Conservation (phyloP, 2,329 filamentous ascomycete genomes). For the Colletotrichum orbiculare region DNA sequence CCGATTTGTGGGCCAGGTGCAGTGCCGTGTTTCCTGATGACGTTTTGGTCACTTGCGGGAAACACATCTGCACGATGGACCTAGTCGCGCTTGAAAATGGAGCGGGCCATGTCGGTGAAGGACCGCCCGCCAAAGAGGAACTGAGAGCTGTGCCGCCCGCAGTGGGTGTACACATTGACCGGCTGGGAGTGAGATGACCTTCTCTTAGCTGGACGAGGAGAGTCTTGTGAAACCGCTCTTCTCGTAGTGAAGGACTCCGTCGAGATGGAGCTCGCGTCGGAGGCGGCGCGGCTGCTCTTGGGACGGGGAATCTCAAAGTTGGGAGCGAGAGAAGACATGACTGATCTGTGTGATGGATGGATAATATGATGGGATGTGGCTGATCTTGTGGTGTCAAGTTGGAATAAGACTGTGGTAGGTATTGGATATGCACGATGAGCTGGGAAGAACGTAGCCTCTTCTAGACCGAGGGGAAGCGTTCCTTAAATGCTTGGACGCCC, state of each 20-base stretch:
- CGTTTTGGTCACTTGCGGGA: background rate
- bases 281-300: slow-evolving; percentile 34
- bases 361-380: background rate
- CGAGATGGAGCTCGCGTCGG: slow-evolving; percentile 29
- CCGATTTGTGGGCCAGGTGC: background rate
- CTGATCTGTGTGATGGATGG: background rate
- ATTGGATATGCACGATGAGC: slow-evolving; percentile 1
- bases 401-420: slow-evolving; percentile 7
- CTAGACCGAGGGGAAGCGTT: slow-evolving; percentile 18
- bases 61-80: background rate
- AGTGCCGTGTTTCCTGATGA: background rate
- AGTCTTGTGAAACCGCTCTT: slow-evolving; percentile 31
- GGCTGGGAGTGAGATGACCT: slow-evolving; percentile 49
- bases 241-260: slow-evolving; percentile 38
- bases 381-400: background rate
- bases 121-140: slow-evolving; percentile 63
- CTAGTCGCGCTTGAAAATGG: slow-evolving; percentile 48
- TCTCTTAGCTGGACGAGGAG: slow-evolving; percentile 41
- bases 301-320: slow-evolving; percentile 25
- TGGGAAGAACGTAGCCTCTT: background rate
- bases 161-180: slow-evolving; percentile 65
- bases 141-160: slow-evolving; percentile 65
- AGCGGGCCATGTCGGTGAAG: slow-evolving; percentile 55
- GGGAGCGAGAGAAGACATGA: slow-evolving; percentile 12
- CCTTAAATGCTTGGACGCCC: slow-evolving; percentile 31